These are phyloP conservation scores for Geotrichum australiense DNA, from an alignment of 1,139 yeast species.

Conservation along the genomic window DNA sequence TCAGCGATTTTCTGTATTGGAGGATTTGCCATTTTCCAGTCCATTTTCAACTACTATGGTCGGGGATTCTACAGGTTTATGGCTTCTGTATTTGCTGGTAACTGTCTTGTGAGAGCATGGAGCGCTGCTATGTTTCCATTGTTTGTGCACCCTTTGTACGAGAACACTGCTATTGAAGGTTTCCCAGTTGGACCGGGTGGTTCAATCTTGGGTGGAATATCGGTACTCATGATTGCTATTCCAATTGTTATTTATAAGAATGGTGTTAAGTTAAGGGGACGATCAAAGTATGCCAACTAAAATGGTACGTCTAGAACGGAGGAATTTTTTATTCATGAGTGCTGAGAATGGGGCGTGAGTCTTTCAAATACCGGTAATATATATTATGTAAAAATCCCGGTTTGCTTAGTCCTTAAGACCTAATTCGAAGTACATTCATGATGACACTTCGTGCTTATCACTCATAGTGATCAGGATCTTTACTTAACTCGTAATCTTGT, in stretches of 20 bases:
- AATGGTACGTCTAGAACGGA: not conserved
- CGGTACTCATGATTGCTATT: constrained; percentile 40
- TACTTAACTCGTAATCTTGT: no score
- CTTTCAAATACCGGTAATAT: no score
- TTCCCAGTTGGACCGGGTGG: constrained; percentile 56
- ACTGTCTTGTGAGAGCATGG: constrained; percentile 43
- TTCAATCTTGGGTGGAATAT: constrained; percentile 42
- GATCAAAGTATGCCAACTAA: constrained; percentile 36
- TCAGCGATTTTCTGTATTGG: constrained; percentile 85
- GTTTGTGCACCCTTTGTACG: constrained; percentile 45
- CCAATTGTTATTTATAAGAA: constrained; percentile 48
- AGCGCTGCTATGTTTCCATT: constrained; percentile 53
- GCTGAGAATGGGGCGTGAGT: no score
- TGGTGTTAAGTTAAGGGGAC: constrained; percentile 55
- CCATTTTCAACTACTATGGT: constrained; percentile 63
- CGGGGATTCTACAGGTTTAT: constrained; percentile 65
- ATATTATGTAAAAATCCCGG: no score
- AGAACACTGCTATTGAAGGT: constrained; percentile 23
- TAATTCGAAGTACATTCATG: no score
- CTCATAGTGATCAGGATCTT: no score
- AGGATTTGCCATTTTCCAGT: constrained; percentile 62
- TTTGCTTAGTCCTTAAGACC: no score
- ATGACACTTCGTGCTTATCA: no score
- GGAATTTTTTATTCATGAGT: constrained; percentile 2
- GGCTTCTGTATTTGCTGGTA: constrained; percentile 53